phyloP scores from a whole-genome alignment of 768 basidiomycete genomes.

The Cystofilobasidium ferigula region DNA sequence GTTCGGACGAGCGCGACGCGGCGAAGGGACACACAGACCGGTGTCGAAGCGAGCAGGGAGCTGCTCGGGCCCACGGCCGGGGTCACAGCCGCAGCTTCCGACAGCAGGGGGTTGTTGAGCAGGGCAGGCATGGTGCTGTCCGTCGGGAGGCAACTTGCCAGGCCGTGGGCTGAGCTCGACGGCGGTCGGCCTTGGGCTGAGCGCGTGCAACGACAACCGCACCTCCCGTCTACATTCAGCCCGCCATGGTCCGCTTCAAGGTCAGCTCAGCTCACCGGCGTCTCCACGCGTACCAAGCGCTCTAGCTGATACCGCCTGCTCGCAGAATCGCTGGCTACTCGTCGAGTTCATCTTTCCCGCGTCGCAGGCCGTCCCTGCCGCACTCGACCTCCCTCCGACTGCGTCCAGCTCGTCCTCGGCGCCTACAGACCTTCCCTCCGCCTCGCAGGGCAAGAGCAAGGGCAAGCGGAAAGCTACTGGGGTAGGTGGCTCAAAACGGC shows the following conservation, averaged over 20 bases:
- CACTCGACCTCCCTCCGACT: slow-evolving; percentile 14
- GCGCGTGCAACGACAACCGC: too few relatives aligned
- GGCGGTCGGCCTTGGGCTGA: too few relatives aligned
- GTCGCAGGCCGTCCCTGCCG: slow-evolving; percentile 22
- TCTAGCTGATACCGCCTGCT: not conserved
- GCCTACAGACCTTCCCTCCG: not conserved
- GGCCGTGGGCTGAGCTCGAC: not conserved
- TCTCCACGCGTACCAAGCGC: too few relatives aligned
- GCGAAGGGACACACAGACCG: slow-evolving; percentile 14
- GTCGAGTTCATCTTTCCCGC: slow-evolving; percentile 60
- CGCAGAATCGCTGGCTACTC: slow-evolving; percentile 75
- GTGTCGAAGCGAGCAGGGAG: slow-evolving; percentile 4
- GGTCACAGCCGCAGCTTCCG: slow-evolving; percentile 5
- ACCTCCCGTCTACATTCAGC: not conserved
- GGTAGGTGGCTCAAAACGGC: not conserved
- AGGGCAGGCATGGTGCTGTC: slow-evolving; percentile 1
- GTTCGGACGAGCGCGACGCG: not conserved
- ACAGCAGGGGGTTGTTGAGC: not conserved
- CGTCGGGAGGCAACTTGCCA: too few relatives aligned
- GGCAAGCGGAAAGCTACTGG: slow-evolving; percentile 20
- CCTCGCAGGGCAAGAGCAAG: not conserved
- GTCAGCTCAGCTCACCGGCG: too few relatives aligned
- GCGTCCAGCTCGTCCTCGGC: not conserved
- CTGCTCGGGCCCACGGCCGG: slow-evolving; percentile 13
- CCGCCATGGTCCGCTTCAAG: slow-evolving; percentile 59